A percentile compares a stretch with the other conserved stretches of the same genome.
phyloP scores from a whole-genome alignment of 208 protist species.

The Histomonas meleagridis region DNA sequence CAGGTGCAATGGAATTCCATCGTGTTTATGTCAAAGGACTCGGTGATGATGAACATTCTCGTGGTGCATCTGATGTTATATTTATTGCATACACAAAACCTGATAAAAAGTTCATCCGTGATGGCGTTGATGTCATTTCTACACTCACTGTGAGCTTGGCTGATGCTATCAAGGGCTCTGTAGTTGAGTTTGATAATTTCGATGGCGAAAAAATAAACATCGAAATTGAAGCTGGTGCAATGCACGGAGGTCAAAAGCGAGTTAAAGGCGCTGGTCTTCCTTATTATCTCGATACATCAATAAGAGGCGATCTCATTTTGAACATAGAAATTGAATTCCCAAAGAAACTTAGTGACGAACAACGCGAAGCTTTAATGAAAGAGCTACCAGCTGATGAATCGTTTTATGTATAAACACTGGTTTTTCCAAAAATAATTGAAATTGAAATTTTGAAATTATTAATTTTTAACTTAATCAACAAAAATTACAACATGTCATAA shows the following conservation, averaged over 20 bases:
- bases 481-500: too few species aligned
- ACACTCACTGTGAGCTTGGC: neutral
- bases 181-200: neutral
- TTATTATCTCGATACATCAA: neutral
- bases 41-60: neutral
- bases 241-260: neutral
- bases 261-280: neutral
- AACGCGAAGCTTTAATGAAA: neutral
- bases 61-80: neutral
- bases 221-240: neutral
- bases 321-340: neutral
- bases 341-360: neutral
- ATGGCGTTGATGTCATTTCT: neutral
- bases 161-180: neutral
- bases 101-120: neutral
- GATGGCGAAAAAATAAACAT: neutral
- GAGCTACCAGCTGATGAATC: neutral
- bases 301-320: neutral
- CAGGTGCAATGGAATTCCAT: neutral
- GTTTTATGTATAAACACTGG: neutral
- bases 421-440: too few species aligned
- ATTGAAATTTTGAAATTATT: too few species aligned
- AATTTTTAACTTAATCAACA: too few species aligned
- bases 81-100: neutral
- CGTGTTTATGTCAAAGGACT: neutral